Conservation (phyloP, 495 filamentous ascomycete genomes). For the Podospora australis region DNA sequence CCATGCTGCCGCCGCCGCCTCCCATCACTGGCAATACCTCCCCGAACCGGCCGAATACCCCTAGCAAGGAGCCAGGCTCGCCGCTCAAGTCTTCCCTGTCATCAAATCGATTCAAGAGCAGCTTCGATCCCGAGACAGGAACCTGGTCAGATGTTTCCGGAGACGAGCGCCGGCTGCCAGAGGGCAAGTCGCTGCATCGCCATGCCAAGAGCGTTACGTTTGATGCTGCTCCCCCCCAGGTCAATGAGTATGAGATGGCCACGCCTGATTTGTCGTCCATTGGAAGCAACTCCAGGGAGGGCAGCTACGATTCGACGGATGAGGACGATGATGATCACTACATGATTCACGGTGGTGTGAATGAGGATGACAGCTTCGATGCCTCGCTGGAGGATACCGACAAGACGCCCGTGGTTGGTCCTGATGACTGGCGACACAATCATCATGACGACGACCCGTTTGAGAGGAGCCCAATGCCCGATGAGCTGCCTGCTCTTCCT, state of each 20-base stretch:
- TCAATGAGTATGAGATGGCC: conserved; percentile 96
- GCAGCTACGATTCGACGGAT: conserved; percentile 81
- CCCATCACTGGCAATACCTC: conserved; percentile 1
- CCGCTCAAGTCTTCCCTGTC: conserved; percentile 84
- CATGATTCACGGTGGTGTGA: conserved; percentile 56
- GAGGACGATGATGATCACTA: conserved; percentile 69
- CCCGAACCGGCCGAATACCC: conserved; percentile 42
- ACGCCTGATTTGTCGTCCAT: conserved; percentile 90
- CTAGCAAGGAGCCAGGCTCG: conserved; percentile 67
- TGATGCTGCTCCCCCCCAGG: conserved; percentile 83
- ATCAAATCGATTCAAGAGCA: conserved; percentile 61
- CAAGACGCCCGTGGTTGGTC: conserved; percentile 93
- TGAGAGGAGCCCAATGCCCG: conserved; percentile 58
- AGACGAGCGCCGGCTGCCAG: conserved; percentile 48
- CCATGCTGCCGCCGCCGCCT: conserved; percentile 30
- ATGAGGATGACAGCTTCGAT: conserved; percentile 86
- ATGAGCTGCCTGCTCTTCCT: conserved; percentile 26
- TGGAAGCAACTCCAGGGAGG: conserved; percentile 79
- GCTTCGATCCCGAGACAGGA: conserved; percentile 63
- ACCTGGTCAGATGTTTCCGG: conserved; percentile 61
- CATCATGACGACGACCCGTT: conserved; percentile 68
- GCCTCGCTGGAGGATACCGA: conserved; percentile 89
- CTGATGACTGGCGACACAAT: conserved; percentile 88
- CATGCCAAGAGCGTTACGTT: conserved; percentile 96
- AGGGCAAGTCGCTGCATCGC: conserved; percentile 57